Evolutionary conservation across 1,284 basidiomycete species (phyloP), one percentile per base, ranked within the genome.

Genomic region (Malassezia slooffiae): DNA sequence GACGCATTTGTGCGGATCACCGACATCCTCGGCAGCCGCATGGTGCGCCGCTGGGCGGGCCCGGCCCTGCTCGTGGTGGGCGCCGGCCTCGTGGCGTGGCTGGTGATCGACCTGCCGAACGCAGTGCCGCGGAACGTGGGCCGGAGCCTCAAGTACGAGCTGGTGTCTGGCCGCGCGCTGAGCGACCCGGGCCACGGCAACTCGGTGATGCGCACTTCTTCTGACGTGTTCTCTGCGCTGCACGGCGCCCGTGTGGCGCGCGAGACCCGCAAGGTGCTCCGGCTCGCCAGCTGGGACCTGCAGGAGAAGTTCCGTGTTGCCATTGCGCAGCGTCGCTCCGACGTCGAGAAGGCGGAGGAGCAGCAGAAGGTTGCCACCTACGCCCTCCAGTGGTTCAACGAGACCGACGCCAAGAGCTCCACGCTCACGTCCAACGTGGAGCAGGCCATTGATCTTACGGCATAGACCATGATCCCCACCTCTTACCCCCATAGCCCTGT

Each of bases 261-360:
- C 29, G 93, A 97, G 76, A 86, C 86, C 15, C 79, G 91, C 62
- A 96, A 96, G 73, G 91, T 99, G 36, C 74, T 99, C 58, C 76
- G 90, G 36, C 71, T 91, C 13, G 89, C 85, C n/a, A 81, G 82
- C 15, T 95, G 85, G 84, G 90, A 96, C 70, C 71, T 93, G 48
- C 78, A 78, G 54, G 85, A 88, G 70, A 77, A 82, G 34, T 95
- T 91, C 76, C 76, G 80, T 38, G 74, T 72, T 2, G 84, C 85
- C 7, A 78, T 90, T 73, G 86, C 50, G 88, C 55, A 81, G 81
- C 64, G 75, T 78, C 44, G 77, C 74, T 37, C 79, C 77, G 67
- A 58, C 17, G 62, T 66, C 29, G 52, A 57, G 43, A 46, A 44
- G 35, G 52, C 57, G 27, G 61, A 66, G 41, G 45, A 44, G 48